A percentile compares a stretch with the other conserved stretches of the same genome.
phyloP scores from a whole-genome alignment of 2,329 filamentous ascomycete genomes.

The Dothistroma septosporum region DNA sequence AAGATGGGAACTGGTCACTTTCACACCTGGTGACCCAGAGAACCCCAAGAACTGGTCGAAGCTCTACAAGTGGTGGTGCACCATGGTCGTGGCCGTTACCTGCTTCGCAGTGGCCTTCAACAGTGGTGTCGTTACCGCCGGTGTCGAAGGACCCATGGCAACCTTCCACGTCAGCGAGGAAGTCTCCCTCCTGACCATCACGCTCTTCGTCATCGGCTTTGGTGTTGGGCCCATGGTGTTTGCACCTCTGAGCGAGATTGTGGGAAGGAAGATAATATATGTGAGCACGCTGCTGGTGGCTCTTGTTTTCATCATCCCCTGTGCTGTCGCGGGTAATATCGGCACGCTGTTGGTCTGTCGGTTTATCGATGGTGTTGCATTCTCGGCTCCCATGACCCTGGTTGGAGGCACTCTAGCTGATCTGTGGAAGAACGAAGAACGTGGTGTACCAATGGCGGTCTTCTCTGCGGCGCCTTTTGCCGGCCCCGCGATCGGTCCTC shows the following conservation, averaged over 20 bases:
- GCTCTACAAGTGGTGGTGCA: conserved; percentile 42
- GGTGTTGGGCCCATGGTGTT: conserved; percentile 31
- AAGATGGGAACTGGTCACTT: conserved; percentile 64
- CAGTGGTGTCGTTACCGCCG: conserved; percentile 73
- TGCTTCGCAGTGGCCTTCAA: conserved; percentile 48
- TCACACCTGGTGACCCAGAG: conserved; percentile 52
- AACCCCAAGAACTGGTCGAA: conserved; percentile 33
- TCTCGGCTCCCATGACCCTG: conserved; percentile 46
- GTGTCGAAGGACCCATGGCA: conserved; percentile 60
- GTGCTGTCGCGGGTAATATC: conserved; percentile 48
- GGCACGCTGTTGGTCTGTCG: conserved; percentile 54
- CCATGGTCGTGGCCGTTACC: conserved; percentile 70
- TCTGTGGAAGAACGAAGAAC: conserved; percentile 28
- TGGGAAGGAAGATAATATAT: conserved; percentile 50
- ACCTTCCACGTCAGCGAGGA: conserved; percentile 67
- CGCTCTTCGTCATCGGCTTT: conserved; percentile 33
- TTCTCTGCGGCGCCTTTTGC: conserved; percentile 33
- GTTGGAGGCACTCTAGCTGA: conserved; percentile 39
- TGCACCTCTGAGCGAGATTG: conserved; percentile 58
- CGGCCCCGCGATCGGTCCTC: conserved; percentile 35
- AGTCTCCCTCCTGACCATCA: conserved; percentile 65
- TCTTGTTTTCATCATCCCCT: conserved; percentile 38
- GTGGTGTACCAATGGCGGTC: conserved; percentile 31
- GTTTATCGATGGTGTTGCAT: conserved; percentile 54
- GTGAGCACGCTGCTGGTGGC: conserved; percentile 50